Evolutionary conservation across 306 rosid species (phyloP), one percentile per base, ranked within the genome.

Genomic region (Herpetospermum pedunculosum): DNA sequence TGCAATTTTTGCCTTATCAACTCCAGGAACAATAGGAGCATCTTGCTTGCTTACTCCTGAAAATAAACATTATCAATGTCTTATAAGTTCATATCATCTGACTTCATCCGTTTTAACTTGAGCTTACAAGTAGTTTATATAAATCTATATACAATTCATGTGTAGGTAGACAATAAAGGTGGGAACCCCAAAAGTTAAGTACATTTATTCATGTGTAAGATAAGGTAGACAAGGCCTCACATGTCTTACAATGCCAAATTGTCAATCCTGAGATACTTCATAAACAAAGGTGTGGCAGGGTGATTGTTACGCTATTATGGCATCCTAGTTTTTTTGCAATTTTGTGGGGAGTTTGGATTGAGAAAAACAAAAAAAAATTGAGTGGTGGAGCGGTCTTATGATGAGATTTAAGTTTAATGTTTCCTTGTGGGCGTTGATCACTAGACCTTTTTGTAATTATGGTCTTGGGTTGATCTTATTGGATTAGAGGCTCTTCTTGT

Each of bases 11-110:
- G 41, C 78, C 38, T 23, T 59, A 5, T 77, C n/a, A n/a, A n/a
- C 79, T 71, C 62, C 79, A 78, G 75, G 30, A 76, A 50, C 70
- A 52, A 75, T 43, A 50, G 85, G 55, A 79, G 72, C 65, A 69
- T 77, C 84, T 80, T 77, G 85, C 64, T 74, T 72, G 25, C 13
- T 54, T 37, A 40, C 44, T 40, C n/a, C 73, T 67, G 53, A 41
- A 23, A 67, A 67, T n/a, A 12, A 40, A 41, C 37, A 13, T 21
- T 21, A 25, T 41, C 48, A 58, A 58, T 58, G 18, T 10, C 38
- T 29, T 40, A 29, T 30, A 11, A 58, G 38, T 58, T 58, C 38
- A 58, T 58, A 67, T 67, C 53, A 40, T 67, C 6, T 5, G 15
- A 67, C 41, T 67, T 67, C 32, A 67, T 14, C 4, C 0, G 18